Evolutionary conservation across 257 asterid species (phyloP).

Genomic region (Rehmannia glutinosa): DNA sequence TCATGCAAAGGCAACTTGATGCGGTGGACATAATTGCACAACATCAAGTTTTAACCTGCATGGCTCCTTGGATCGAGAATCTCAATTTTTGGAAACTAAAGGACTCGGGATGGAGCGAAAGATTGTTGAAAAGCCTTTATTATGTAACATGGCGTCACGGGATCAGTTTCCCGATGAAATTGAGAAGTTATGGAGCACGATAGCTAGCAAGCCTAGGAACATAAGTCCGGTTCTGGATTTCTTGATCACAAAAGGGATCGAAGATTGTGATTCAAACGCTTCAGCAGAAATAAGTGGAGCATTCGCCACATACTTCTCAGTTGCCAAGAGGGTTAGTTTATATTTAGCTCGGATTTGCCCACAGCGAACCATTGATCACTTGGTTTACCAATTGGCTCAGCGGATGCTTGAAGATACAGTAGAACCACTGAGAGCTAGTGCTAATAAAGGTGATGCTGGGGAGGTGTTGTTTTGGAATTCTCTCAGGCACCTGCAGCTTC

Average conservation of each 20-base stretch:
- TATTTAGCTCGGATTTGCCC: slow-evolving; percentile 98
- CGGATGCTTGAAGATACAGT: slow-evolving; percentile 96
- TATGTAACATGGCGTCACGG: slow-evolving; percentile 99
- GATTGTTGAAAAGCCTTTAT: slow-evolving; percentile 87
- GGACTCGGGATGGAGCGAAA: slow-evolving; percentile 98
- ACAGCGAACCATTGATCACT: slow-evolving; percentile 94
- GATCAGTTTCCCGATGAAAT: slow-evolving; percentile 99
- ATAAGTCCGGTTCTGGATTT: slow-evolving; percentile 96
- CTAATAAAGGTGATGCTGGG: slow-evolving; percentile 71
- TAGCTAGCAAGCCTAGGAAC: slow-evolving; percentile 94
- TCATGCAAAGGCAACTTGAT: slow-evolving; percentile 98
- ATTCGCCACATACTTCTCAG: slow-evolving; percentile 96
- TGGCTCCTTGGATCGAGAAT: slow-evolving; percentile 99
- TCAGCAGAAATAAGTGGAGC: slow-evolving; percentile 99
- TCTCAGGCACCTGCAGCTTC: slow-evolving; percentile 86
- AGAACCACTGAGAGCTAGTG: slow-evolving; percentile 63
- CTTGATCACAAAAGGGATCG: slow-evolving; percentile 95
- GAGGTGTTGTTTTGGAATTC: slow-evolving; percentile 76
- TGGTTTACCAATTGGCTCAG: slow-evolving; percentile 98
- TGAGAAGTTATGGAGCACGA: slow-evolving; percentile 99
- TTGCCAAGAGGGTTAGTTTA: slow-evolving; percentile 93
- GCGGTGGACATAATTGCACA: slow-evolving; percentile 99
- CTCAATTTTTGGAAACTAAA: slow-evolving; percentile 97
- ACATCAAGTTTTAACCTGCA: slow-evolving; percentile 98
- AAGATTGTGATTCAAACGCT: slow-evolving; percentile 97